Percentiles rank a stretch among this genome's conserved stretches.
Evolutionary conservation across 495 filamentous ascomycete species (phyloP).

Genomic region (Margaritispora aquatica): DNA sequence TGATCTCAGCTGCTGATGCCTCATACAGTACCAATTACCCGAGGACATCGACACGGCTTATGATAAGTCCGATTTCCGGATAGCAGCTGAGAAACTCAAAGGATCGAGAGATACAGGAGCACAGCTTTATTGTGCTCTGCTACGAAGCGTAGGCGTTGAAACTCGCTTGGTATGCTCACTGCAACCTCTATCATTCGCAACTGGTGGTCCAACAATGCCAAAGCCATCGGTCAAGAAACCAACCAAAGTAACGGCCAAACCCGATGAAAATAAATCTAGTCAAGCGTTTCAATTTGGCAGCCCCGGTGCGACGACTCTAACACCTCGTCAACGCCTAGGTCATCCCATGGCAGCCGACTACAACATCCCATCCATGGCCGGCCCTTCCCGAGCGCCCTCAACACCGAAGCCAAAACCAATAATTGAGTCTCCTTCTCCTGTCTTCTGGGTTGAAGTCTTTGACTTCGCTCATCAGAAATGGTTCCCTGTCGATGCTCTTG

Average conservation of each 20-base stretch:
- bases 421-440: conserved; percentile 62
- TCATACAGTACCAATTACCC: conserved; percentile 42
- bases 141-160: conserved; percentile 71
- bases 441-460: conserved; percentile 93
- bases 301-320: background rate
- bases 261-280: background rate
- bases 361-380: conserved; percentile 16
- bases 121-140: conserved; percentile 81
- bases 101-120: conserved; percentile 88
- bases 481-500: conserved; percentile 81
- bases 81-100: conserved; percentile 54
- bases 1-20: background rate
- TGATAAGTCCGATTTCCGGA: conserved; percentile 63
- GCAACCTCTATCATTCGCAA: conserved; percentile 69
- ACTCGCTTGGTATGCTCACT: conserved; percentile 91
- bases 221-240: conserved; percentile 16
- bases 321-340: conserved; percentile 20
- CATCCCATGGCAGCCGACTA: conserved; percentile 25
- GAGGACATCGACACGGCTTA: conserved; percentile 45
- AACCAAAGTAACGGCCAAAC: background rate
- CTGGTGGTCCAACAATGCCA: conserved; percentile 34
- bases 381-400: conserved; percentile 20
- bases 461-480: conserved; percentile 81
- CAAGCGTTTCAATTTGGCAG: conserved; percentile 10
- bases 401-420: conserved; percentile 35